phyloP scores from a whole-genome alignment of 2,329 filamentous ascomycete genomes.

The Paramyrothecium sp. region DNA sequence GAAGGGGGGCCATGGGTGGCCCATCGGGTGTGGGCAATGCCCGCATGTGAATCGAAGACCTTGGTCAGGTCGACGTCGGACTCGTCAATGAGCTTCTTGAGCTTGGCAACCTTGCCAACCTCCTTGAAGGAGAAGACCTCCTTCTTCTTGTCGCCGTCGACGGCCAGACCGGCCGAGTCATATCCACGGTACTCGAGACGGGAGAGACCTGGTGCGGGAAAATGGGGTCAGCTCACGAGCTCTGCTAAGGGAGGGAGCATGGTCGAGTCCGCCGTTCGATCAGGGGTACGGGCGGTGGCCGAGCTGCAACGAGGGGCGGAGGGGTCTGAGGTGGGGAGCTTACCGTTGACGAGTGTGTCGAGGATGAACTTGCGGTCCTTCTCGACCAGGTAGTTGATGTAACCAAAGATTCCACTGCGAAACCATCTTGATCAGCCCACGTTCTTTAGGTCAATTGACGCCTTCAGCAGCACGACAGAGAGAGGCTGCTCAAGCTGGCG shows the following conservation, averaged over 20 bases:
- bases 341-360: constrained; percentile 93
- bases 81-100: constrained; percentile 88
- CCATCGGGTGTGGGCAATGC: constrained; percentile 99
- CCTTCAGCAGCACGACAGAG: constrained; percentile 4
- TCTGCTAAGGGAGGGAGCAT: background rate
- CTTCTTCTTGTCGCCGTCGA: constrained; percentile 98
- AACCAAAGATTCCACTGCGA: constrained; percentile 88
- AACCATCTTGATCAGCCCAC: constrained; percentile 14
- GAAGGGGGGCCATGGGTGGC: constrained; percentile 96
- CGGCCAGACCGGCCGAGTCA: constrained; percentile 91
- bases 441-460: constrained; percentile 14
- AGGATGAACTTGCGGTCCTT: constrained; percentile 97
- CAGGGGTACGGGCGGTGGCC: constrained; percentile 5
- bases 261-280: background rate
- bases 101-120: constrained; percentile 97
- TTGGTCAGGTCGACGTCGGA: constrained; percentile 82
- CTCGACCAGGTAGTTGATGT: constrained; percentile 99
- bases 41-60: constrained; percentile 95
- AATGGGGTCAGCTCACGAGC: constrained; percentile 22
- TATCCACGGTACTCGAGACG: constrained; percentile 98
- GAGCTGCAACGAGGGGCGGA: constrained; percentile 11
- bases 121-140: constrained; percentile 98
- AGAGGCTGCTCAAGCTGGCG: background rate
- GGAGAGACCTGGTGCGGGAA: constrained; percentile 66
- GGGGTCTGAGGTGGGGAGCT: constrained; percentile 31